phyloP scores from a whole-genome alignment of 2,329 filamentous ascomycete genomes.

The Tolypocladium tundrense region DNA sequence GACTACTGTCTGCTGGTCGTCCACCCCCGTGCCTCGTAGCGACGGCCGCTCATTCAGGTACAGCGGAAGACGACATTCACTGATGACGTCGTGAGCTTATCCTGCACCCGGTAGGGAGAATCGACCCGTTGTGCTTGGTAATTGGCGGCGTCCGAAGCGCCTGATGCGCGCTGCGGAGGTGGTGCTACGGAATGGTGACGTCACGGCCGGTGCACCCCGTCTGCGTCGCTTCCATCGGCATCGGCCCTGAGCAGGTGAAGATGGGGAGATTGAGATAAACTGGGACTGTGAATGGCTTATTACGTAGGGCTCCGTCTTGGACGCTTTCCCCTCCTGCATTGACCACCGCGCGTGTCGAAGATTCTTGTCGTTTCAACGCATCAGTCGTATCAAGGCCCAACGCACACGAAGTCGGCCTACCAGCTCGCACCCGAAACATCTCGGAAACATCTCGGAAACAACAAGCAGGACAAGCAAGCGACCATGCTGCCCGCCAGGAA shows the following conservation, averaged over 20 bases:
- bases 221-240: not conserved
- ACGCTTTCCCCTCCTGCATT: not conserved
- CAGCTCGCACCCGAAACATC: not conserved
- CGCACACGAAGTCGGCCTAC: not conserved
- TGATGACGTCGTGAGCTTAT: not conserved
- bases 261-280: not conserved
- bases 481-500: slow-evolving; percentile 2
- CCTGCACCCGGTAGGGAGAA: not conserved
- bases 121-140: not conserved
- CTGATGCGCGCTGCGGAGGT: not conserved
- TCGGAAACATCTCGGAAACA: not conserved
- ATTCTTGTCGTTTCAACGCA: not conserved
- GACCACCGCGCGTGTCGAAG: not conserved
- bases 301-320: not conserved
- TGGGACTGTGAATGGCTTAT: not conserved
- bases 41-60: not conserved
- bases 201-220: not conserved
- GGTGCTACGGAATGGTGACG: slow-evolving; percentile 3
- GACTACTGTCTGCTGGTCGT: not conserved
- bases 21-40: not conserved
- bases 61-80: not conserved
- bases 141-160: not conserved
- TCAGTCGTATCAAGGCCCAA: not conserved
- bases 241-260: not conserved
- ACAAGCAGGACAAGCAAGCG: not conserved